Percentiles rank a stretch among this genome's conserved stretches.
Conservation (phyloP, 2,329 filamentous ascomycete genomes). For the Alternaria solani region DNA sequence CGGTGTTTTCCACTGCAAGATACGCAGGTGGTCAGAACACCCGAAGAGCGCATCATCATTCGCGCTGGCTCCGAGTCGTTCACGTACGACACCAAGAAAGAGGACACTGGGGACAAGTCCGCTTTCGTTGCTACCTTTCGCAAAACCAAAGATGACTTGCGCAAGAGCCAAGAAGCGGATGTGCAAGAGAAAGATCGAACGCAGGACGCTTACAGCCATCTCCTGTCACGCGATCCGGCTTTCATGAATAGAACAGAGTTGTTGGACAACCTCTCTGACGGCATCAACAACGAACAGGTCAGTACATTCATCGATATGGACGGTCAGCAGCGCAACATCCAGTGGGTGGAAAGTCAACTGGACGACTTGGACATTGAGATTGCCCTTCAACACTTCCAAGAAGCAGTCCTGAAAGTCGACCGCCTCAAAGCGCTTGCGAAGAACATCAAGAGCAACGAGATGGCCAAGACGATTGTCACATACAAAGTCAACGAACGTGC, state of each 20-base stretch:
- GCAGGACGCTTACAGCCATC: conserved; percentile 85
- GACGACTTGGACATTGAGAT: conserved; percentile 97
- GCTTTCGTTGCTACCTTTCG: conserved; percentile 86
- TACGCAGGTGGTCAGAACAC: conserved; percentile 88
- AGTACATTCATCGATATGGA: conserved; percentile 92
- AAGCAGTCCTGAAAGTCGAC: conserved; percentile 83
- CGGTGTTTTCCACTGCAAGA: conserved; percentile 94
- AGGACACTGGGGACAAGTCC: conserved; percentile 79
- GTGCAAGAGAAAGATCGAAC: conserved; percentile 86
- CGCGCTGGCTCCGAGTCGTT: conserved; percentile 90
- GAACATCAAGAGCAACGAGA: conserved; percentile 81
- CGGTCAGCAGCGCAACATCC: conserved; percentile 93
- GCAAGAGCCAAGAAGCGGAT: conserved; percentile 84
- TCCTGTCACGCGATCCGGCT: conserved; percentile 78
- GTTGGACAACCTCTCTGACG: conserved; percentile 74
- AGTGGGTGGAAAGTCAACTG: conserved; percentile 94
- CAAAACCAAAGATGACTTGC: conserved; percentile 90
- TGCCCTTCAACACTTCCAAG: conserved; percentile 86
- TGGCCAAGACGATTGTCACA: conserved; percentile 90
- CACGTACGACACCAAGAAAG: conserved; percentile 89
- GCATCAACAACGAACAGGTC: conserved; percentile 73
- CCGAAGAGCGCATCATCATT: conserved; percentile 75
- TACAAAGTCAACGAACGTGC: conserved; percentile 90
- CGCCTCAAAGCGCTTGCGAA: conserved; percentile 81
- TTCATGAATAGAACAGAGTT: conserved; percentile 81